Conservation (phyloP, 2,329 filamentous ascomycete genomes). For the Apiospora marii region DNA sequence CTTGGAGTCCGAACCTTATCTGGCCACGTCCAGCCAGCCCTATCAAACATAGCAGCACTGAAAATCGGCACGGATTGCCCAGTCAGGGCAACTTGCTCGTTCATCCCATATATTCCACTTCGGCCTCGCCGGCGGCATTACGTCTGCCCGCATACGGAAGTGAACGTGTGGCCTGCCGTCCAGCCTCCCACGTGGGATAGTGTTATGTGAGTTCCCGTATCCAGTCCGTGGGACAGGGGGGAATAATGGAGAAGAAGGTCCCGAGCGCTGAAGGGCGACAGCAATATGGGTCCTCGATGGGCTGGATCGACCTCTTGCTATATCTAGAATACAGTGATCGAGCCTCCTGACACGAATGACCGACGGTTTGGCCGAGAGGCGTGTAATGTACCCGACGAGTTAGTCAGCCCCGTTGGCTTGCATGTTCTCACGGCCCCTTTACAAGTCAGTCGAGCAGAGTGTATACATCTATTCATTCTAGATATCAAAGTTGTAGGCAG, state of each 20-base stretch:
- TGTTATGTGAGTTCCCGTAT: neutral
- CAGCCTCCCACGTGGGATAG: neutral
- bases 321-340: neutral
- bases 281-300: neutral
- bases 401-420: neutral
- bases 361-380: too few relatives aligned
- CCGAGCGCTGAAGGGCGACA: neutral
- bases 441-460: neutral
- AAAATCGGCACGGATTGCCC: neutral
- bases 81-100: neutral
- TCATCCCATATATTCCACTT: neutral
- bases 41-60: neutral
- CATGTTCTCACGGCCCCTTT: neutral
- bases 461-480: neutral
- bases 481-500: neutral
- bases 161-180: neutral
- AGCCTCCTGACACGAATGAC: neutral
- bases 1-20: slow-evolving; percentile 9
- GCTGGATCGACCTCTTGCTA: neutral
- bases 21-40: neutral
- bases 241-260: neutral
- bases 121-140: neutral
- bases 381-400: neutral
- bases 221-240: neutral
- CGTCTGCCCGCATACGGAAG: neutral